Conservation (phyloP, 2,329 filamentous ascomycete genomes). For the Karstenula rhodostoma region DNA sequence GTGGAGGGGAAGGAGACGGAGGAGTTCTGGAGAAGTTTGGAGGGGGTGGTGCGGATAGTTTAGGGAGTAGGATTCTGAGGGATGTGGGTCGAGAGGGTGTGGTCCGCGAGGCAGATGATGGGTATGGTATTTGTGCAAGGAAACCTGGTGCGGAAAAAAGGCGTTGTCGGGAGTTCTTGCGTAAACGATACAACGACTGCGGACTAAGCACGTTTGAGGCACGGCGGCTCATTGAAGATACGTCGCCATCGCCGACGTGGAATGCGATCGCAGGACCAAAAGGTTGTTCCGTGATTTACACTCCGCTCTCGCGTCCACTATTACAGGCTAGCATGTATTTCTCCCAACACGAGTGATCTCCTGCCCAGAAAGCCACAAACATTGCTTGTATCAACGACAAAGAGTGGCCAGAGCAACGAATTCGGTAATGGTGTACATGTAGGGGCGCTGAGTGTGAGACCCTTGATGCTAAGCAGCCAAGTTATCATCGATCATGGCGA, state of each 20-base stretch:
- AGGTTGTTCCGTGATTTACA: not conserved
- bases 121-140: no score
- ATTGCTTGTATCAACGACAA: not conserved
- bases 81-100: not conserved
- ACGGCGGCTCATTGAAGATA: no score
- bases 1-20: slow-evolving; percentile 2
- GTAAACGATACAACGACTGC: no score
- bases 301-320: not conserved
- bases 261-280: no score
- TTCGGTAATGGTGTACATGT: not conserved
- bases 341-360: not conserved
- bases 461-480: no score
- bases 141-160: no score
- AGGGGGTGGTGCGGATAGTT: not conserved
- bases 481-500: no score
- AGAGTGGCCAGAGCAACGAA: not conserved
- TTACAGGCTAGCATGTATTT: not conserved
- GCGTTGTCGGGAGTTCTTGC: no score
- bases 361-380: not conserved
- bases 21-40: slow-evolving; percentile 2
- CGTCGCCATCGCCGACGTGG: no score
- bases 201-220: no score
- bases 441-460: no score
- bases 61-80: not conserved
- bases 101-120: not conserved